These are phyloP conservation scores for Thoreauomyces humboldtii DNA, from an alignment of 192 early-diverging fungal species.

Conservation along the genomic window DNA sequence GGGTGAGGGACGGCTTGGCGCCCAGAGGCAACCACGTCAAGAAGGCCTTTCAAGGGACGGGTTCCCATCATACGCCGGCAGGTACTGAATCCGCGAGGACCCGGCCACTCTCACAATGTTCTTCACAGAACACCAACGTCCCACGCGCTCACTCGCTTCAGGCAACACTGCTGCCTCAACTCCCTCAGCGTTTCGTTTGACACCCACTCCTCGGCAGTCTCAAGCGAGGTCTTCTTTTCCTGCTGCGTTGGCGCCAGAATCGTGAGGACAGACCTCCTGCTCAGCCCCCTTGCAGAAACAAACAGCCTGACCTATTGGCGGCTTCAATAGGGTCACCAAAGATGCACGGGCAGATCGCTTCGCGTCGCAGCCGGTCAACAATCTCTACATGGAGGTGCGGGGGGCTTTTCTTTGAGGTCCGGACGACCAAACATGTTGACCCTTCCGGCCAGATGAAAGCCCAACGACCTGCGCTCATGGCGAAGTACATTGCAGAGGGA, in stretches of 20 bases:
- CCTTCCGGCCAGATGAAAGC: conserved; percentile 54
- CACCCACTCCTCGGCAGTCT: not conserved
- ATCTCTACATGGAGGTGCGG: conserved; percentile 22
- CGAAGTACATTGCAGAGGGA: conserved; percentile 60
- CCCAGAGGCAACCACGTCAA: not conserved
- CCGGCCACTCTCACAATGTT: not conserved
- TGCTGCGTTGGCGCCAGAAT: not conserved
- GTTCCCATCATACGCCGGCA: no score
- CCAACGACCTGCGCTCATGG: conserved; percentile 57
- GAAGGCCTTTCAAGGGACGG: not conserved
- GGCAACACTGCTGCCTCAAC: not conserved
- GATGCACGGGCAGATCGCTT: conserved; percentile 23
- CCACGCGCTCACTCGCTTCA: not conserved
- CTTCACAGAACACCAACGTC: not conserved
- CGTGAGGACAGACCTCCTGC: not conserved
- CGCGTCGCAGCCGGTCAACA: conserved; percentile 15
- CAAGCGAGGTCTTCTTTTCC: not conserved
- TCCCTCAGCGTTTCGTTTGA: not conserved
- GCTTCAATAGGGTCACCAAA: not conserved
- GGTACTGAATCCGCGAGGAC: no score
- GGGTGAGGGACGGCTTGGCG: not conserved
- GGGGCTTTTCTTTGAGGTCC: not conserved
- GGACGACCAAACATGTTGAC: not conserved
- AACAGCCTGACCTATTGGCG: not conserved
- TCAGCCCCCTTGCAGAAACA: not conserved